A percentile compares a stretch with the other conserved stretches of the same genome.
phyloP scores from a whole-genome alignment of 768 basidiomycete genomes.

The Lactarius sp. region DNA sequence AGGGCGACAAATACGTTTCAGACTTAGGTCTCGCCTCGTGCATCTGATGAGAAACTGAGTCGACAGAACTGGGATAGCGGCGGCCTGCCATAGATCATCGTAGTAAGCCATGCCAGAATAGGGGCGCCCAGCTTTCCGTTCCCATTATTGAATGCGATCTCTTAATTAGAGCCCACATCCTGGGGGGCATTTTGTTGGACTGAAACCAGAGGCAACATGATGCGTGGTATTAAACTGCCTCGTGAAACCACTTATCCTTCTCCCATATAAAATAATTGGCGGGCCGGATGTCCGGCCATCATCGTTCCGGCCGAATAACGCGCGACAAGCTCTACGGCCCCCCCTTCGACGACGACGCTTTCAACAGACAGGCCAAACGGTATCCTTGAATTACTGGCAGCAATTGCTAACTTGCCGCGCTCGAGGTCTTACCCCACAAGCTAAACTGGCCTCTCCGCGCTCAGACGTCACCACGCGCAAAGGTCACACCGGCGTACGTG shows the following conservation, averaged over 20 bases:
- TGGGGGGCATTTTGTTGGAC: neutral
- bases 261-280: neutral
- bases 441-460: constrained; percentile 48
- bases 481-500: constrained; percentile 35
- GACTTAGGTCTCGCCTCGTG: constrained; percentile 7
- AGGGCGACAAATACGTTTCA: constrained; percentile 16
- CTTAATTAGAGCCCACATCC: too few species aligned
- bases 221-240: neutral
- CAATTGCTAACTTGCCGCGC: constrained; percentile 53
- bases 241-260: neutral
- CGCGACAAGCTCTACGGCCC: neutral
- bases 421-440: constrained; percentile 69
- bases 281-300: constrained; percentile 13
- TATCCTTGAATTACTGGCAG: neutral
- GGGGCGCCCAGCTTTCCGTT: neutral
- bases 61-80: constrained; percentile 4
- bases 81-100: neutral
- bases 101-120: constrained; percentile 14
- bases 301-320: constrained; percentile 5
- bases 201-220: neutral
- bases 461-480: constrained; percentile 42
- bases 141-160: neutral
- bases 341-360: neutral
- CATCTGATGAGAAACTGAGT: constrained; percentile 14
- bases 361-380: neutral